These are phyloP conservation scores for Ogataea pini DNA, from an alignment of 805 yeast genomes.

Conservation along the genomic window DNA sequence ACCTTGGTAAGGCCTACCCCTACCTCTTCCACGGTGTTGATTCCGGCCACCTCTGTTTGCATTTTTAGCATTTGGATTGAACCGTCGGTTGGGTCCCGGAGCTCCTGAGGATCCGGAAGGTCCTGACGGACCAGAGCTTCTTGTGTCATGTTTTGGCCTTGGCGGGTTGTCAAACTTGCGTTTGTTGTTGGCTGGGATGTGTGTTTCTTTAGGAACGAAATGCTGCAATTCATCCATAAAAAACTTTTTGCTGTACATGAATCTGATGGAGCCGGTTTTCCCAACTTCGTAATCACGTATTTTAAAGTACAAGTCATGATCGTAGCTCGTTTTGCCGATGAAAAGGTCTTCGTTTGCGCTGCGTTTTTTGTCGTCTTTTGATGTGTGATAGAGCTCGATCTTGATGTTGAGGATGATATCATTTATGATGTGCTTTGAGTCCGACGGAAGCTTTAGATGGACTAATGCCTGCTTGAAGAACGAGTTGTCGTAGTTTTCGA, in stretches of 20 bases:
- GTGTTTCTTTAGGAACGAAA: conserved; percentile 1
- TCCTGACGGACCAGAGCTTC: background rate
- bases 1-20: conserved; percentile 5
- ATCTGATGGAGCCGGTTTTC: conserved; percentile 35
- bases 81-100: conserved; percentile 4
- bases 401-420: conserved; percentile 34
- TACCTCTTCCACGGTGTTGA: conserved; percentile 2
- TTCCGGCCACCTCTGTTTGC: conserved; percentile 9
- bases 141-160: conserved; percentile 1
- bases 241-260: conserved; percentile 32
- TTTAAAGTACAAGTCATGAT: conserved; percentile 32
- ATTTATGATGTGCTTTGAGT: conserved; percentile 27
- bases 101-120: background rate
- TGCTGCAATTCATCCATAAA: conserved; percentile 30
- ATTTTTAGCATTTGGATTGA: conserved; percentile 6
- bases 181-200: conserved; percentile 7
- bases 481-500: conserved; percentile 31
- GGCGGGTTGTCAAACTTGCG: conserved; percentile 7
- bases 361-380: conserved; percentile 4
- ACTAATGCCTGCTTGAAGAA: conserved; percentile 26
- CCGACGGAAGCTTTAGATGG: conserved; percentile 21
- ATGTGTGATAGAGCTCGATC: conserved; percentile 27
- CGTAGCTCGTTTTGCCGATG: conserved; percentile 1
- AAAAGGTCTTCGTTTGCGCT: conserved; percentile 1
- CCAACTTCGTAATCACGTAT: conserved; percentile 34